Evolutionary conservation across 2,329 filamentous ascomycete genomes (phyloP), one percentile per base, ranked within the genome.

Genomic region (Rhynchosporium secalis): DNA sequence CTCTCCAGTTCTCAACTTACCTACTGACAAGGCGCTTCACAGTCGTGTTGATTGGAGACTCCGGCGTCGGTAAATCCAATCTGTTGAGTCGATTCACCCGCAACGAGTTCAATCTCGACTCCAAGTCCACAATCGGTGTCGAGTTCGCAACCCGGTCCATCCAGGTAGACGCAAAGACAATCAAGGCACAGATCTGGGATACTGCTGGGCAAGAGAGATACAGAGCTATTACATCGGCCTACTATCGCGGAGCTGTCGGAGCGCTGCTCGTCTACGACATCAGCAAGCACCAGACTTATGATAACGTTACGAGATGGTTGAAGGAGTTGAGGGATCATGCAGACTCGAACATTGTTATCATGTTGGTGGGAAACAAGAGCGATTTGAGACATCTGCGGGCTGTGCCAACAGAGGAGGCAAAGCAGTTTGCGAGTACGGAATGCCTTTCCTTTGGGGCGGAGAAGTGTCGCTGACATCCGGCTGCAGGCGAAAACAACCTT

Each of bases 181-280:
- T 99, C 87, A 99, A 99, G 85, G 95, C 95, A 72, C 95, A 99
- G 83, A 99, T 99, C 75, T 99, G 96, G 95, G 95, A 99, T 83
- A 99, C 95, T 63, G 95, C 95, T 70, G 95, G 95, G 71, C 95
- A 99, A 82, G 95, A 99, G 81, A 90, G 95, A 78, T 99, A 98
- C 83, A 91, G 96, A 77, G 95, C 95, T 77, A 99, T 99, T 78
- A 99, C 95, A 72, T 97, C 95, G 64, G 95, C 95, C 71, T 99
- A 99, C 83, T 99, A 99, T 81, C 90, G 95, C 73, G 96, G 95
- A 74, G 96, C 95, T 60, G 95, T 99, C 62, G 95, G 95, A 73
- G 95, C 95, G 67, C 87, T 99, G 65, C 91, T 99, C 69, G 95
- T 99, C 75, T 99, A 99, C 83, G 94, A 99, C 78, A 98, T 98